Base-by-base conservation (phyloP, 306 rosid genomes). In the Mimosa pudica region DNA sequence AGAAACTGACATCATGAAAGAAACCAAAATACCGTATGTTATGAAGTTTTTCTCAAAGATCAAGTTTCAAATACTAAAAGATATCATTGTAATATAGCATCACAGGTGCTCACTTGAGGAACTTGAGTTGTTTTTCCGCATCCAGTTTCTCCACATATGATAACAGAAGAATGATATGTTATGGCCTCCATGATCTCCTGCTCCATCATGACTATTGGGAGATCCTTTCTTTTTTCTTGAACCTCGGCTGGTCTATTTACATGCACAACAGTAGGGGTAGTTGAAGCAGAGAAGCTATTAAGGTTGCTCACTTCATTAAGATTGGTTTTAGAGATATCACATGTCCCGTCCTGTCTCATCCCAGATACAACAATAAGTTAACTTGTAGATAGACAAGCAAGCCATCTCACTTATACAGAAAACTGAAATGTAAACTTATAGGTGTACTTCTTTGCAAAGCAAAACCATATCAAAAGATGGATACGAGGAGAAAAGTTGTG, bases 121-220 rank as follows among this genome's bases (percentile, higher is more conserved):
- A 94, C 98, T 90, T 94, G 98, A 72, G 98, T 94, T 45, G 97
- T 94, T 94, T 94, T 94, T 82, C 98, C 98, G 89, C 98, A 94
- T 71, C 98, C 97, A 82, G 98, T 94, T 82, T 94, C 97, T 90
- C 98, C 98, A 44, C 98, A 94, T 82, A 94, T 79, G 82, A 94
- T 94, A 65, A 94, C 92, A 85, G 78, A 86, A n/a, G 93, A 83
- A 78, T 85, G 76, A 32, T 92, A 86, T 87, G 83, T 89, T 64
- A 94, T 79, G 74, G 98, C 97, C 88, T 94, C 97, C 98, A 92
- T 92, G 62, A 94, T 92, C 91, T 94, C 98, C 75, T 94, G 98
- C 85, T 94, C 97, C 98, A 92, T 92, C 98, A 94, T 92, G 76
- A 94, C 85, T 63, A 94, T 92, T n/a, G 98, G 98, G 49, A 94